Conservation (phyloP, 345 rosid species). For the Gossypium anomalum region DNA sequence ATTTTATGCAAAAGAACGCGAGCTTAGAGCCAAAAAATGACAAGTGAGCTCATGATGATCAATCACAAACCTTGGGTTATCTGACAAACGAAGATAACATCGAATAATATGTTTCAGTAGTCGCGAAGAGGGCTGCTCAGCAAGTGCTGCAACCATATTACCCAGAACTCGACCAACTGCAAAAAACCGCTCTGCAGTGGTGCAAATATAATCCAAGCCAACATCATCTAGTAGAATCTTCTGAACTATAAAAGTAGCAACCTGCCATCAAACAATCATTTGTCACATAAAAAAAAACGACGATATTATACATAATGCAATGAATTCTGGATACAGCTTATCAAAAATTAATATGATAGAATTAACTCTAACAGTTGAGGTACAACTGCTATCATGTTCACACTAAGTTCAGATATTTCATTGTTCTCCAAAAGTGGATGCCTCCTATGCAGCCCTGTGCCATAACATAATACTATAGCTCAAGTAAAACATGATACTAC, state of each 20-base stretch:
- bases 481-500: neutral
- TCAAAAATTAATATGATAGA: neutral
- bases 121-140: slow-evolving; percentile 75
- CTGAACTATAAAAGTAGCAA: slow-evolving; percentile 91
- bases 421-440: neutral
- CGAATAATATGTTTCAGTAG: slow-evolving; percentile 86
- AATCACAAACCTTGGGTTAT: slow-evolving; percentile 68
- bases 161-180: slow-evolving; percentile 87
- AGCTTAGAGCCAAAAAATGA: neutral
- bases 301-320: neutral
- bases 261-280: slow-evolving; percentile 47
- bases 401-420: neutral
- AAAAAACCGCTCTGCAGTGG: slow-evolving; percentile 85
- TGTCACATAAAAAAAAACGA: neutral
- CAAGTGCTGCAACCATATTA: slow-evolving; percentile 90
- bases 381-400: neutral
- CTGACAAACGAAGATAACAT: slow-evolving; percentile 82
- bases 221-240: slow-evolving; percentile 85
- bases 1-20: neutral
- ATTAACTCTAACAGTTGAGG: neutral
- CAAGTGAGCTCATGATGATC: neutral
- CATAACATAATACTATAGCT: neutral
- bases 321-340: neutral
- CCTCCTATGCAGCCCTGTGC: neutral
- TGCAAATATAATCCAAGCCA: slow-evolving; percentile 34